Percentiles rank a stretch among this genome's conserved stretches.
phyloP scores from a whole-genome alignment of 2,329 filamentous ascomycete species.

The Alternaria incomplexa region DNA sequence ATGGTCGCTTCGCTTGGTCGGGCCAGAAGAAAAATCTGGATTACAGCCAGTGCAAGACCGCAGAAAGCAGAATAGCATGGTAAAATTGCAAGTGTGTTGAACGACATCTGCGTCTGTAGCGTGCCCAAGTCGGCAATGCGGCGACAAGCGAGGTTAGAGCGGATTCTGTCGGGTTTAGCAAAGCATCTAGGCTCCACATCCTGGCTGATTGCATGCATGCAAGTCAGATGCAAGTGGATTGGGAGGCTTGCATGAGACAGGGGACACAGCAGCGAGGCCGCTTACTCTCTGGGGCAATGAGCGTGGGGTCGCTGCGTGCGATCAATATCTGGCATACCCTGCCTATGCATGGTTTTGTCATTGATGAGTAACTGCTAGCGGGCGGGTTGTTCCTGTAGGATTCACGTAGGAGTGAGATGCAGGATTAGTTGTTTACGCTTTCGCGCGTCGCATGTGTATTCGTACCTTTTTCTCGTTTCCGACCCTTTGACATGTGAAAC shows the following conservation, averaged over 20 bases:
- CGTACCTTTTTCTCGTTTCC: background rate
- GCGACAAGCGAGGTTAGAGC: slow-evolving; percentile 18
- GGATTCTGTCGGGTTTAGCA: slow-evolving; percentile 20
- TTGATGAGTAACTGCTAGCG: background rate
- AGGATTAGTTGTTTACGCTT: background rate
- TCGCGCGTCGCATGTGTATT: background rate
- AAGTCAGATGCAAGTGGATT: slow-evolving; percentile 36
- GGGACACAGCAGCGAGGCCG: slow-evolving; percentile 19
- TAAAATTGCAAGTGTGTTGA: slow-evolving; percentile 15
- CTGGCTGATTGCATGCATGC: slow-evolving; percentile 24
- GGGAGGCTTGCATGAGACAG: slow-evolving; percentile 27
- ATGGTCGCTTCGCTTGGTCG: background rate
- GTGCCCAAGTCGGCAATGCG: slow-evolving; percentile 15
- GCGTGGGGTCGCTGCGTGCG: slow-evolving; percentile 19
- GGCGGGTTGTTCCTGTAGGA: background rate
- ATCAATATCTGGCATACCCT: slow-evolving; percentile 13
- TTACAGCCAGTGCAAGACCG: background rate
- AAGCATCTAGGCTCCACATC: slow-evolving; percentile 30
- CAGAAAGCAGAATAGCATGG: slow-evolving; percentile 13
- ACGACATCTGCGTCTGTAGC: slow-evolving; percentile 18
- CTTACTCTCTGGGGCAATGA: slow-evolving; percentile 25
- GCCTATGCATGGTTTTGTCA: slow-evolving; percentile 8
- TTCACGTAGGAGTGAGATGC: background rate
- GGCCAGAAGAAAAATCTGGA: slow-evolving; percentile 1
- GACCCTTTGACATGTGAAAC: slow-evolving; percentile 21